Evolutionary conservation across 805 yeast genomes (phyloP), one percentile per base, ranked within the genome.

Genomic region (Pichia membranifaciens): DNA sequence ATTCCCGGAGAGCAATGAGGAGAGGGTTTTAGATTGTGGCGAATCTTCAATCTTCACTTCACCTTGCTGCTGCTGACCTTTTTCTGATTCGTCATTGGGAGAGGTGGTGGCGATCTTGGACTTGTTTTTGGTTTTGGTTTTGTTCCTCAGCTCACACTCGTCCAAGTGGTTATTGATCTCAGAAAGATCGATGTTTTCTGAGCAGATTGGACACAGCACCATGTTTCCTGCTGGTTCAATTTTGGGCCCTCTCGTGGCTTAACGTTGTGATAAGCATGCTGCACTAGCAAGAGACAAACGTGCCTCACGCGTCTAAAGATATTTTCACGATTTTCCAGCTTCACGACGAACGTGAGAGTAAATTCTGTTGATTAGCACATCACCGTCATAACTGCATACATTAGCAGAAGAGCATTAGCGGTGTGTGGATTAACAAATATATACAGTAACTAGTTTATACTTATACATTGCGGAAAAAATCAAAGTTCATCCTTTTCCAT

Each of bases 141-240:
- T 9, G 18, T 36, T 23, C 28, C 42, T 9, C 3, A 51, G 3
- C 35, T 51, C 56, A 43, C 68, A 61, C 1, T 47, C 49, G 48
- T 70, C 74, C 32, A 70, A 49, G 44, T 70, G 74, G 21, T 48
- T 42, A 39, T 68, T 66, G n/a, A 68, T 67, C 16, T 51, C 43
- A 6, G 54, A 58, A 1, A 67, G 44, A 13, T 56, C 58, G 1
- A 66, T 54, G 3, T 63, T 60, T 17, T 51, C 51, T 3, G 55
- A 35, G 36, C 72, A 68, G 9, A 65, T 60, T 3, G 72, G 72
- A 48, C 72, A 68, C 25, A 51, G 38, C 2, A 66, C 69, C 66
- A 67, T 63, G 28, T 5, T n/a, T 2, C 5, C 18, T n/a, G 12
- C 9, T 6, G 29, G 10, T 25, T 7, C 29, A 4, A 39, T 9